These are phyloP conservation scores for Backusella australiensis DNA, from an alignment of 192 early-diverging fungal species.

Conservation along the genomic window DNA sequence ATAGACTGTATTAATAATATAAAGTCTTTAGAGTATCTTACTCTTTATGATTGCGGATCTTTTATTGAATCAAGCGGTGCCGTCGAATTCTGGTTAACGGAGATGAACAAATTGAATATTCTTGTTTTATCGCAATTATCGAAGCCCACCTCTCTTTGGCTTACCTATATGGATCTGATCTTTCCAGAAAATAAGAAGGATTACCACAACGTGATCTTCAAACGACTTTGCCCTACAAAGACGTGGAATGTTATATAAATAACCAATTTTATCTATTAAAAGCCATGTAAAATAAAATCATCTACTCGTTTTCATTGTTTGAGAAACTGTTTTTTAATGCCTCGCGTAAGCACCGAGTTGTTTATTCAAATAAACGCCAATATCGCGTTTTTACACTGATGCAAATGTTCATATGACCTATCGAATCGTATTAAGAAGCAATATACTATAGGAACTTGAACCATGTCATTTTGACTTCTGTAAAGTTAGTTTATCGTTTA, in stretches of 20 bases:
- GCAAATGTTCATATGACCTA: too few species aligned
- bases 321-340: too few species aligned
- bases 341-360: too few species aligned
- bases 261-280: neutral
- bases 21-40: neutral
- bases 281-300: neutral
- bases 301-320: too few species aligned
- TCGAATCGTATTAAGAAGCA: too few species aligned
- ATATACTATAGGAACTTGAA: too few species aligned
- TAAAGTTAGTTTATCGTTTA: too few species aligned
- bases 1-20: constrained; percentile 1
- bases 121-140: neutral
- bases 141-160: neutral
- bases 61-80: neutral
- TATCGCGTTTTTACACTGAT: too few species aligned
- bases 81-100: neutral
- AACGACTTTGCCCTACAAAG: neutral
- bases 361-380: too few species aligned
- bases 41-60: neutral
- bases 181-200: neutral
- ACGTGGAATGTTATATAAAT: neutral
- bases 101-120: neutral
- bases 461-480: too few species aligned
- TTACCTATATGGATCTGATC: neutral
- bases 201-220: neutral